Evolutionary conservation across 1,139 yeast species (phyloP).

Genomic region (Scheffersomyces lignicola): DNA sequence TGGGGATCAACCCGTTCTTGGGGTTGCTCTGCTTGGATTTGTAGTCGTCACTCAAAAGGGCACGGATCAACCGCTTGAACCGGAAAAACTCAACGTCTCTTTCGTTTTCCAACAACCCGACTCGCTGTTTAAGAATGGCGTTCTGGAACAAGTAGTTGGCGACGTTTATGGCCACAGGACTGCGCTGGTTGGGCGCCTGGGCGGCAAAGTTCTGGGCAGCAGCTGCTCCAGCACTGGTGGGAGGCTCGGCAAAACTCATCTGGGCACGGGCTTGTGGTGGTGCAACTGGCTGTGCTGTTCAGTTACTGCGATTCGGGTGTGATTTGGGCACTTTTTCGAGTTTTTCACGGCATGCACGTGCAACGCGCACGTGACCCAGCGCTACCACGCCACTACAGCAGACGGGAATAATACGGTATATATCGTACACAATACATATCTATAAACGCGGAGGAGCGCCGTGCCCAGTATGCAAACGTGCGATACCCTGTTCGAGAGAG

Average conservation of each 20-base stretch:
- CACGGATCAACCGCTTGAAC: constrained; percentile 79
- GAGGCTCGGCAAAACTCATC: too few species aligned
- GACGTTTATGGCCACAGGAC: constrained; percentile 44
- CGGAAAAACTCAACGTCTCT: constrained; percentile 79
- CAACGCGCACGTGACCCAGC: too few species aligned
- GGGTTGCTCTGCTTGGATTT: constrained; percentile 55
- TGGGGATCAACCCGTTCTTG: constrained; percentile 55
- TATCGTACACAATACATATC: constrained; percentile 2
- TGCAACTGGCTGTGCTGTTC: too few species aligned
- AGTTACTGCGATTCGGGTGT: too few species aligned
- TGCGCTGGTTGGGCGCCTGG: constrained; percentile 17
- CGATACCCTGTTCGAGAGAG: too few species aligned
- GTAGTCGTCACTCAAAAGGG: constrained; percentile 74
- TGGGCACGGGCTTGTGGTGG: background rate
- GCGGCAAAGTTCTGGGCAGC: constrained; percentile 12
- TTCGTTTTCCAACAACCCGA: constrained; percentile 71
- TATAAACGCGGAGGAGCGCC: background rate
- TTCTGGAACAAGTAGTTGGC: constrained; percentile 74
- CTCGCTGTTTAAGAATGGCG: constrained; percentile 68
- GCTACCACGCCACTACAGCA: too few species aligned
- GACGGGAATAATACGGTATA: constrained; percentile 4
- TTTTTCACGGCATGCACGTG: too few species aligned
- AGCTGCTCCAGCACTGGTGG: constrained; percentile 1
- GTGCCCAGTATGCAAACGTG: too few species aligned
- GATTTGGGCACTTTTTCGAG: too few species aligned